Evolutionary conservation across 768 basidiomycete genomes (phyloP).

Genomic region (Hygrophorus pudorinus): DNA sequence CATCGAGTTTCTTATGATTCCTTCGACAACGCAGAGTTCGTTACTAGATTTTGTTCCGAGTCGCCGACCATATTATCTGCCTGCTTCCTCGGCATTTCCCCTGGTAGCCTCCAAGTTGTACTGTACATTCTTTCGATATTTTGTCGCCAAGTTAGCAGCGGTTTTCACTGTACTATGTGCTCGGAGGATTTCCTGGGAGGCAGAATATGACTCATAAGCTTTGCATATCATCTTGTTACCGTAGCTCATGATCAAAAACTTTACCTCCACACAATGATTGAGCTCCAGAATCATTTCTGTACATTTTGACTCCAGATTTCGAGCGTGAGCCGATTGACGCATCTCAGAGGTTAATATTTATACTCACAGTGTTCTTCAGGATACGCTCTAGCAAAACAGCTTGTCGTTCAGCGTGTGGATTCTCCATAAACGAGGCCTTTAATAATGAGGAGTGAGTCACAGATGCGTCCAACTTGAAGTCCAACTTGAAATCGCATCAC

Average conservation of each 20-base stretch:
- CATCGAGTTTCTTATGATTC: neutral
- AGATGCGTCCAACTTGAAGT: too few species aligned
- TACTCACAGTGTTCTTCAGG: slow-evolving; percentile 75
- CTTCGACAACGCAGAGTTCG: too few species aligned
- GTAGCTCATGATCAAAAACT: slow-evolving; percentile 11
- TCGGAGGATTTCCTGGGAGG: slow-evolving; percentile 70
- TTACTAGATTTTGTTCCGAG: too few species aligned
- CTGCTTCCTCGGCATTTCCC: slow-evolving; percentile 15
- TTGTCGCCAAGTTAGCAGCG: slow-evolving; percentile 74
- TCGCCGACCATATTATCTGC: too few species aligned
- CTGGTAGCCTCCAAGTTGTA: slow-evolving; percentile 79
- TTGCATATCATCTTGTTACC: slow-evolving; percentile 3
- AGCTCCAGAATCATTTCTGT: slow-evolving; percentile 85
- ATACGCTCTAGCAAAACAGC: slow-evolving; percentile 86
- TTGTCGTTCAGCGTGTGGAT: slow-evolving; percentile 90
- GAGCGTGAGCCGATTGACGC: neutral
- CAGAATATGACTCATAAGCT: too few species aligned
- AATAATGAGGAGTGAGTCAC: too few species aligned
- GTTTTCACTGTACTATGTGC: slow-evolving; percentile 72
- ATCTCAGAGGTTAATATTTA: neutral
- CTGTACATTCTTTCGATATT: slow-evolving; percentile 88
- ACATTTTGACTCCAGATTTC: slow-evolving; percentile 66
- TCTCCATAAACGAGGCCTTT: slow-evolving; percentile 81
- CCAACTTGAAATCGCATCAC: too few species aligned
- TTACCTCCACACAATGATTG: slow-evolving; percentile 79